Evolutionary conservation across 148 eudicot species (phyloP).

Genomic region (Fallopia convolvulus): DNA sequence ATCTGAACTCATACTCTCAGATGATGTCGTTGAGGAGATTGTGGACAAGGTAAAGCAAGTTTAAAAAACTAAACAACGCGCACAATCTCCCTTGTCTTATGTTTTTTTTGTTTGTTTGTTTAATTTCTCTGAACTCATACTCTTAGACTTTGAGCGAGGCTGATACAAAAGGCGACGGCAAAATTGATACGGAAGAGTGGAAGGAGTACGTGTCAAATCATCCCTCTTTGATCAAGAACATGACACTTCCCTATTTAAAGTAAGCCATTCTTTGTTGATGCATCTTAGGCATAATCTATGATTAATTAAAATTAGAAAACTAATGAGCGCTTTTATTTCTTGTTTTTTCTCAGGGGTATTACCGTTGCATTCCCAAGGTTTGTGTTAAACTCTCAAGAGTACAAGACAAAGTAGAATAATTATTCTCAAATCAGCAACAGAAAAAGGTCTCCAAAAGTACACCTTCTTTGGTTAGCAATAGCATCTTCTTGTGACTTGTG

Average conservation of each 20-base stretch:
- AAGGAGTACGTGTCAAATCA: slow-evolving; percentile 60
- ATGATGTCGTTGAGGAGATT: slow-evolving; percentile 48
- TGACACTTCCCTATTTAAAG: slow-evolving; percentile 96
- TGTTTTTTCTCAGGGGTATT: slow-evolving; percentile 23
- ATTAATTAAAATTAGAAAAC: too few relatives aligned
- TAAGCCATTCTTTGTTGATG: slow-evolving; percentile 20
- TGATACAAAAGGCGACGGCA: slow-evolving; percentile 70
- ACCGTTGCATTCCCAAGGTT: slow-evolving; percentile 88
- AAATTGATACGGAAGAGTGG: slow-evolving; percentile 87
- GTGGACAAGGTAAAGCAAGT: slow-evolving; percentile 52
- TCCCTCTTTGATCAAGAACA: slow-evolving; percentile 86
- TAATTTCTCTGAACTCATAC: neutral
- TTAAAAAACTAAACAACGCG: neutral
- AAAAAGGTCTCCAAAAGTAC: neutral
- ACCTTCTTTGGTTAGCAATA: neutral
- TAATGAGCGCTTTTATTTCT: neutral
- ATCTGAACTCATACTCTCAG: slow-evolving; percentile 62
- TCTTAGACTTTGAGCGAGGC: slow-evolving; percentile 68
- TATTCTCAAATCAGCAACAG: neutral
- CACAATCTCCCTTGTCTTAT: neutral
- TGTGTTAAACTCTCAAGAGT: slow-evolving; percentile 46
- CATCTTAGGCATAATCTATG: too few relatives aligned
- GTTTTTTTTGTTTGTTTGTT: neutral
- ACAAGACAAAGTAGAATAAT: slow-evolving; percentile 38
- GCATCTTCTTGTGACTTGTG: neutral